phyloP scores from a whole-genome alignment of 257 asterid species.

The Solanum tarapatanum region DNA sequence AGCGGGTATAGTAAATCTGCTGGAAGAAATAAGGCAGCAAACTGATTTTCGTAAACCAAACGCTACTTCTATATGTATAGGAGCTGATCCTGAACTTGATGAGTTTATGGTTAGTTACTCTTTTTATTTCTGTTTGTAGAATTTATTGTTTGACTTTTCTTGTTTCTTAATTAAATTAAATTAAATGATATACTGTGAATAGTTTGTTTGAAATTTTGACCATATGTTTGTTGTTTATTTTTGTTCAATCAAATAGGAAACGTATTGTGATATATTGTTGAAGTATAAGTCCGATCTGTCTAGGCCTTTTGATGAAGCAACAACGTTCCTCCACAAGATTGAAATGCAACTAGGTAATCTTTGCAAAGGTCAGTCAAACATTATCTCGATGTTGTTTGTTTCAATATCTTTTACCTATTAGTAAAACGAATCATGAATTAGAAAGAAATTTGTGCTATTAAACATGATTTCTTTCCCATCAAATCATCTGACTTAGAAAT shows the following conservation, averaged over 20 bases:
- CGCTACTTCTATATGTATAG: conserved; percentile 11
- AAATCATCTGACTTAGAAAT: background rate
- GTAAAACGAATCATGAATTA: too few species aligned
- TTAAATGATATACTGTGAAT: background rate
- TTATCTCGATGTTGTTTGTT: background rate
- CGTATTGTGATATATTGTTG: conserved; percentile 50
- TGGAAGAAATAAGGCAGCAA: conserved; percentile 32
- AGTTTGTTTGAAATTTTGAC: background rate
- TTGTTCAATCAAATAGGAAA: conserved; percentile 31
- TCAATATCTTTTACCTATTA: background rate
- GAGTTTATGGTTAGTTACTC: conserved; percentile 28
- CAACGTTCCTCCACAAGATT: conserved; percentile 60
- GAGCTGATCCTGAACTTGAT: conserved; percentile 46
- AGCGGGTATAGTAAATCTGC: conserved; percentile 20
- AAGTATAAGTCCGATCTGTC: conserved; percentile 69
- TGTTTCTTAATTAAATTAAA: background rate
- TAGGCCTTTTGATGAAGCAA: conserved; percentile 79
- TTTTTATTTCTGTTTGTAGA: background rate
- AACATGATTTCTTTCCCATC: too few species aligned
- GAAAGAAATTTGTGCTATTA: too few species aligned
- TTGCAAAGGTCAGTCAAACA: conserved; percentile 35
- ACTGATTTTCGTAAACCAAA: conserved; percentile 10
- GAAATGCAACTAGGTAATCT: conserved; percentile 53
- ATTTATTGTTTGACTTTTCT: background rate
- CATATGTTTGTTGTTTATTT: background rate